phyloP scores from a whole-genome alignment of 768 basidiomycete species.

The Baorangia bicolor region DNA sequence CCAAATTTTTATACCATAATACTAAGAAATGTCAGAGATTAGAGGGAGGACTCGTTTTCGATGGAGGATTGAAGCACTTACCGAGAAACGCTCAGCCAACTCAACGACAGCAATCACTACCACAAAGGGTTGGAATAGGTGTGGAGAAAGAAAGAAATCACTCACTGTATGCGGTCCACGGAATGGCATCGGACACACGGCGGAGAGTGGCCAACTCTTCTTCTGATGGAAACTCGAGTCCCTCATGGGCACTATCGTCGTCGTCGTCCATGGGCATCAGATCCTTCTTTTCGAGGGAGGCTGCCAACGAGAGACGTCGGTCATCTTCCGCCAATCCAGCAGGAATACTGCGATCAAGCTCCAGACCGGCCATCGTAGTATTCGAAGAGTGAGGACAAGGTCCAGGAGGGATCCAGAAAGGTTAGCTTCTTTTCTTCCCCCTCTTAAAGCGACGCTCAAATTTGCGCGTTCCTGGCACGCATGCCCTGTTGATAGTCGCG shows the following conservation, averaged over 20 bases:
- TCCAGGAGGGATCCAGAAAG: neutral
- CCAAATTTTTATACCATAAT: conserved; percentile 41
- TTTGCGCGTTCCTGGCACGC: neutral
- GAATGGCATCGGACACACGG: conserved; percentile 57
- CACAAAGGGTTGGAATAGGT: too few relatives aligned
- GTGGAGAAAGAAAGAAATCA: neutral
- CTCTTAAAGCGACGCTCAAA: conserved; percentile 7
- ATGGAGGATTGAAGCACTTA: conserved; percentile 25
- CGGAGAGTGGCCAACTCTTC: conserved; percentile 59
- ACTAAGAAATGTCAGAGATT: conserved; percentile 28
- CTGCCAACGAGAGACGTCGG: neutral
- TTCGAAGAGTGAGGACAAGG: neutral
- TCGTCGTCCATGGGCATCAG: conserved; percentile 7
- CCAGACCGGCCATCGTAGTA: conserved; percentile 10
- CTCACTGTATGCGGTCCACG: conserved; percentile 52
- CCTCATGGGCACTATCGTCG: conserved; percentile 44
- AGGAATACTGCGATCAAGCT: conserved; percentile 7
- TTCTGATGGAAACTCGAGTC: conserved; percentile 61
- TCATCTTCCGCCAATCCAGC: conserved; percentile 15
- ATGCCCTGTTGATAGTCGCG: neutral
- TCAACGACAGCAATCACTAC: conserved; percentile 65
- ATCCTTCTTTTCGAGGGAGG: conserved; percentile 27
- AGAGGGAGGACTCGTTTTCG: neutral
- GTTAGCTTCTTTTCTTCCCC: neutral
- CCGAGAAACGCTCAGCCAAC: conserved; percentile 73